Evolutionary conservation across 345 rosid genomes (phyloP).

Genomic region (Jatropha curcas): DNA sequence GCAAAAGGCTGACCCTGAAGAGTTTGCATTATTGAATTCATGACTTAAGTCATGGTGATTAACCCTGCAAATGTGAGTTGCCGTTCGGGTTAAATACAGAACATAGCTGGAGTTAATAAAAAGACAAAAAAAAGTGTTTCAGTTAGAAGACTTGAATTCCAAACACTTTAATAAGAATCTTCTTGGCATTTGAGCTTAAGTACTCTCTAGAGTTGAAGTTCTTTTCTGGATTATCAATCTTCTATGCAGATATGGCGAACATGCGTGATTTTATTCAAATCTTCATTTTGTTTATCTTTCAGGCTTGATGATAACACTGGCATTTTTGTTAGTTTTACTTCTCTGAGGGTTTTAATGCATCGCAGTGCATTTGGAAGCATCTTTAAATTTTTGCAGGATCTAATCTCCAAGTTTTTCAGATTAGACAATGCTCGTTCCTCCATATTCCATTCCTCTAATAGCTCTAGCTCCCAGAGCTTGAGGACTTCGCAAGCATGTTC

Average conservation of each 20-base stretch:
- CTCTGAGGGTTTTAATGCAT: not conserved
- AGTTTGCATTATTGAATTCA: no score
- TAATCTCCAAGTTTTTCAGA: not conserved
- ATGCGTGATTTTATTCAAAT: not conserved
- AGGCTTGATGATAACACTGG: not conserved
- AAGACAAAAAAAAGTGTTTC: no score
- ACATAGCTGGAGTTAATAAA: no score
- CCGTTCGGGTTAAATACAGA: no score
- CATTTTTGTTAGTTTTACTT: not conserved
- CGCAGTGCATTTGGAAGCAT: not conserved
- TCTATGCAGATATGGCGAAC: not conserved
- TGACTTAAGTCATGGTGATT: no score
- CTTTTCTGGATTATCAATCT: not conserved
- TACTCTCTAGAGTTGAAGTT: no score
- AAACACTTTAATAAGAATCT: no score
- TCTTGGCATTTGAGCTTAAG: no score
- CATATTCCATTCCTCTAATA: not conserved
- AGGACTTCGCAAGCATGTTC: conserved; percentile 20
- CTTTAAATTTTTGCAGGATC: not conserved
- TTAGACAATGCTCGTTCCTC: not conserved
- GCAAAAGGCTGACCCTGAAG: no score
- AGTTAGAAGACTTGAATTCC: no score
- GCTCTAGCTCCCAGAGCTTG: not conserved
- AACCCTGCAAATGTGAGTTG: no score
- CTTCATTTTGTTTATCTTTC: not conserved